Percentiles rank a stretch among this genome's conserved stretches.
phyloP scores from a whole-genome alignment of 768 basidiomycete genomes.

The Crassisporium funariophilum region DNA sequence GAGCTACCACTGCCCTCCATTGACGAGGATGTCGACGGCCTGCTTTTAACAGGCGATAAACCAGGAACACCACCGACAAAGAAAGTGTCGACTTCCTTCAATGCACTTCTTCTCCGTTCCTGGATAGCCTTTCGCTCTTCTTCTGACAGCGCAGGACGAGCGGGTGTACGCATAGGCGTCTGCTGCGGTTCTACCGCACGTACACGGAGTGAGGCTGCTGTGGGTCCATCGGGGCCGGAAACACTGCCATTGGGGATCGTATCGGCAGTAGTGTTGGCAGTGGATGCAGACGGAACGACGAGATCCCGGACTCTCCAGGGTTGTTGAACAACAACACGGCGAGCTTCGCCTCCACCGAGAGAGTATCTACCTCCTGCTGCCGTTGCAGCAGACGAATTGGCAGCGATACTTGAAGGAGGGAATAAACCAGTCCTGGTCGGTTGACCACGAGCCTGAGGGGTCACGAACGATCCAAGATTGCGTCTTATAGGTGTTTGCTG shows the following conservation, averaged over 20 bases:
- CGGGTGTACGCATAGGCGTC: not conserved
- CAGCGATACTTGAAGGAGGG: constrained; percentile 11
- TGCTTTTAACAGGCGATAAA: constrained; percentile 35
- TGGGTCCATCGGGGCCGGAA: no score
- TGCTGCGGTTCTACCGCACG: not conserved
- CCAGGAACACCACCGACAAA: constrained; percentile 59
- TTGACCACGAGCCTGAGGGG: constrained; percentile 47
- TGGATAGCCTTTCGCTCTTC: constrained; percentile 62
- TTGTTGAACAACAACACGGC: constrained; percentile 48
- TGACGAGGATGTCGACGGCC: not conserved
- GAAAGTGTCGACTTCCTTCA: constrained; percentile 46
- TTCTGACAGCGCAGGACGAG: constrained; percentile 35
- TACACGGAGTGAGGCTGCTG: constrained; percentile 13
- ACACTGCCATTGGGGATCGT: no score
- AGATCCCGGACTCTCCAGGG: constrained; percentile 62
- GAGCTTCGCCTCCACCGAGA: constrained; percentile 48
- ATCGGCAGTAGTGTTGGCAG: not conserved
- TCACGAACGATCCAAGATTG: constrained; percentile 52
- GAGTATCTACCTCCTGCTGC: constrained; percentile 36
- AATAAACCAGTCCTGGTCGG: constrained; percentile 12
- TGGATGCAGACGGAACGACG: constrained; percentile 38
- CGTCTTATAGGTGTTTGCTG: constrained; percentile 33
- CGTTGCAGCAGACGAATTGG: constrained; percentile 13
- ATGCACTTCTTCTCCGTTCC: constrained; percentile 61
- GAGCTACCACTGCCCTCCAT: no score